Percentiles rank a stretch among this genome's conserved stretches.
Evolutionary conservation across 2,329 filamentous ascomycete genomes (phyloP).

Genomic region (Ophiocordyceps camponoti-rufipedis): DNA sequence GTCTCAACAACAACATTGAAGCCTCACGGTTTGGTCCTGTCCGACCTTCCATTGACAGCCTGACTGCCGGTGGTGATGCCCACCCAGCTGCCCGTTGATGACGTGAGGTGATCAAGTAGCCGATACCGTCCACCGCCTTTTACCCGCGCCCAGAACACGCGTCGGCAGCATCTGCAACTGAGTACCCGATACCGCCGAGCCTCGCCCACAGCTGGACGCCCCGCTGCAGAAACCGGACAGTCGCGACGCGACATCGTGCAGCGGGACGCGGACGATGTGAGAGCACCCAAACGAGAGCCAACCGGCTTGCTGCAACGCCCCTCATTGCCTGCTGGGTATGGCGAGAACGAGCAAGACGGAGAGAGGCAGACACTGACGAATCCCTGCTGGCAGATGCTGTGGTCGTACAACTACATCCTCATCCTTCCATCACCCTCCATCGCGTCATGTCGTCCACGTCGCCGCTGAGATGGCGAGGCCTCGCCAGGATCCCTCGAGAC

Average conservation of each 20-base stretch:
- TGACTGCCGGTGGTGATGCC: not conserved
- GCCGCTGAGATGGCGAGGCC: conserved; percentile 9
- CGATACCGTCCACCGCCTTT: not conserved
- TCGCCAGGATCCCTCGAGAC: conserved; percentile 17
- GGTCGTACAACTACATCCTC: not conserved
- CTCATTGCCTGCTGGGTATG: too few species aligned
- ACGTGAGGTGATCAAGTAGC: not conserved
- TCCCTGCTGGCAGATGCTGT: not conserved
- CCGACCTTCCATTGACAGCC: too few species aligned
- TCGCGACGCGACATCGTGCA: not conserved
- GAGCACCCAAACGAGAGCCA: too few species aligned
- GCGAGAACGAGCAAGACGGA: not conserved
- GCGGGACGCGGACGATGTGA: too few species aligned
- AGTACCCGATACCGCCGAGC: not conserved
- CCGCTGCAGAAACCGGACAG: not conserved
- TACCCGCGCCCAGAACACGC: not conserved
- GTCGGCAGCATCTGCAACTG: not conserved
- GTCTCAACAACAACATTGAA: too few species aligned
- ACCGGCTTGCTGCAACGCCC: too few species aligned
- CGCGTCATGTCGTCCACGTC: conserved; percentile 9
- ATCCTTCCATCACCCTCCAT: not conserved
- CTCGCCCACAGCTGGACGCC: not conserved
- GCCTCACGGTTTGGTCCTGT: too few species aligned
- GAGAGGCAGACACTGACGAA: not conserved
- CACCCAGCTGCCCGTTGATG: too few species aligned